Evolutionary conservation across 1,139 yeast genomes (phyloP), one percentile per base, ranked within the genome.

Genomic region (Kurtzmaniella quercitrusa): DNA sequence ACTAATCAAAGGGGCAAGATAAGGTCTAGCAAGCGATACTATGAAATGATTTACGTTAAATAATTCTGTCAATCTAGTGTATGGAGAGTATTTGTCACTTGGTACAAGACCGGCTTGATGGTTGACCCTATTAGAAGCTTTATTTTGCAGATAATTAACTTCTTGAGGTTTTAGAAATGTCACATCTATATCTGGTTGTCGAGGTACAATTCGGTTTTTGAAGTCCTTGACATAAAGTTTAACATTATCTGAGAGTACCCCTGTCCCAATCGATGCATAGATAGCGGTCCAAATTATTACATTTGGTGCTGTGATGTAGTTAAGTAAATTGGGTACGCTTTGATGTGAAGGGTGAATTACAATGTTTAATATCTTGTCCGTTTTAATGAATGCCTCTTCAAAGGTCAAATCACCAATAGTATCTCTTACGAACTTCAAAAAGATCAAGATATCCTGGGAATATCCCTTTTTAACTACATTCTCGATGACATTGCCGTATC

Each of bases 21-120:
- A 91, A 0, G 98, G 97, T 48, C 97, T 76, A 11, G 98, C 96
- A 52, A 91, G 72, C 29, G 96, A 86, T 0, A 90, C 89, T 21
- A 93, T 75, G 57, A 89, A 91, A 61, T 90, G 94, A 63, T 93
- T 93, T 18, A 93, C 98, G 57, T 93, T 93, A 68, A 91, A 93
- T 47, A 91, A 73, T 59, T 93, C 98, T 0, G 97, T 86, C 41
- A 93, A 74, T 46, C 96, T 70, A 0, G 95, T 86, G 60, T 91
- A 93, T 0, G 96, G 95, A 6, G 88, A 81, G 43, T 64, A 66
- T 14, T 65, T 65, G 29, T 40, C 43, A 15, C 38, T 34, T 18
- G 50, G 48, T 1, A 50, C 47, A 21, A 39, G 38, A 5, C 45
- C 34, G 16, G 50, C 52, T 8, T 52, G 49, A 16, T 49, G 48